Conservation (phyloP, 2,329 filamentous ascomycete species). For the Tolypocladium nubicola region DNA sequence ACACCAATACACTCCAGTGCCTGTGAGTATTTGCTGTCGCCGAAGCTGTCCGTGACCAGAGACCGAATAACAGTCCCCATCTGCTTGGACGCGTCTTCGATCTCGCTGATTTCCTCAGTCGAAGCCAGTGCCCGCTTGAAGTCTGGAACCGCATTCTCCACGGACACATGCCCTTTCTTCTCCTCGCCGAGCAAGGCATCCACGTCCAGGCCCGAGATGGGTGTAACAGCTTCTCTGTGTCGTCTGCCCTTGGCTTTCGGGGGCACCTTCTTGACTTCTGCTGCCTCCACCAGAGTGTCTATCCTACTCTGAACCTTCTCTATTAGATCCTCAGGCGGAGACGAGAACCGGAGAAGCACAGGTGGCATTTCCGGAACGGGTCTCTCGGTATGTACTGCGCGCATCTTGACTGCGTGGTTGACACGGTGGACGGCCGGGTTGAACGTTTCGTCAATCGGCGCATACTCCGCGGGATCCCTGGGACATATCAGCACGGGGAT, state of each 20-base stretch:
- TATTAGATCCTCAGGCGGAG: slow-evolving; percentile 58
- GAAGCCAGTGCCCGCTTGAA: slow-evolving; percentile 70
- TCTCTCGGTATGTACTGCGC: slow-evolving; percentile 63
- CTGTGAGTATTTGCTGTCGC: slow-evolving; percentile 61
- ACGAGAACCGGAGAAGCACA: slow-evolving; percentile 60
- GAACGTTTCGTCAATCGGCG: slow-evolving; percentile 69
- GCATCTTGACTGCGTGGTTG: slow-evolving; percentile 72
- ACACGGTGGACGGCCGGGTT: slow-evolving; percentile 82
- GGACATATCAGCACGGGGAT: not conserved
- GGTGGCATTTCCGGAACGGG: slow-evolving; percentile 51
- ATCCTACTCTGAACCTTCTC: slow-evolving; percentile 46
- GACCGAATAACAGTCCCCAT: slow-evolving; percentile 61
- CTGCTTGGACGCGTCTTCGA: slow-evolving; percentile 61
- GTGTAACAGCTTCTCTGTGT: slow-evolving; percentile 60
- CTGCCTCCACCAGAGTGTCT: slow-evolving; percentile 52
- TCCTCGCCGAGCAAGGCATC: slow-evolving; percentile 62
- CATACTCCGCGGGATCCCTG: slow-evolving; percentile 52
- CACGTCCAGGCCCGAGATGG: slow-evolving; percentile 82
- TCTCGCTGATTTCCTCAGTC: slow-evolving; percentile 47
- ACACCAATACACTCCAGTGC: slow-evolving; percentile 67
- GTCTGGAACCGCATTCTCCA: slow-evolving; percentile 74
- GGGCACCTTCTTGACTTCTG: slow-evolving; percentile 82
- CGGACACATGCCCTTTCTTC: slow-evolving; percentile 31
- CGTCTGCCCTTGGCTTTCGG: slow-evolving; percentile 68
- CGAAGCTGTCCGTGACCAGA: slow-evolving; percentile 63